Percentiles rank a stretch among this genome's conserved stretches.
These are phyloP conservation scores for Cnidoscolus chayamansa DNA, from an alignment of 441 rosid genomes.

Conservation along the genomic window DNA sequence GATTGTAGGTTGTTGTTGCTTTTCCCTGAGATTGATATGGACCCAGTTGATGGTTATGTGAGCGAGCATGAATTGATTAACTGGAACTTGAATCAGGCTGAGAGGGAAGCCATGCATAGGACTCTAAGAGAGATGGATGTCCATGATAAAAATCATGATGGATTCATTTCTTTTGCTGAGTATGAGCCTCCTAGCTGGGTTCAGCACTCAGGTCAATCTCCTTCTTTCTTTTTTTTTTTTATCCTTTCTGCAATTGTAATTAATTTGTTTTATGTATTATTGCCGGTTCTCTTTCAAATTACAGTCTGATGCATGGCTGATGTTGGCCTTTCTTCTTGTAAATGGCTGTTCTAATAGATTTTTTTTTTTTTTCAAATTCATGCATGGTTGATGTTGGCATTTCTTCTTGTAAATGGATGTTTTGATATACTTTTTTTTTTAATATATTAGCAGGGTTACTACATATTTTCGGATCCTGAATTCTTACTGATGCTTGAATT, in stretches of 20 bases:
- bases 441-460: not conserved
- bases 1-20: constrained; percentile 57
- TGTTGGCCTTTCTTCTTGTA: not conserved
- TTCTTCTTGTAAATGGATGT: no score
- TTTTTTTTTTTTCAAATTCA: no score
- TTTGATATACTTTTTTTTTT: no score
- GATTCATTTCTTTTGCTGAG: constrained; percentile 66
- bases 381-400: not conserved
- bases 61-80: constrained; percentile 73
- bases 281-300: no score
- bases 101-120: constrained; percentile 68
- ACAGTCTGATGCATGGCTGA: not conserved
- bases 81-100: constrained; percentile 73
- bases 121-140: constrained; percentile 78
- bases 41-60: constrained; percentile 70
- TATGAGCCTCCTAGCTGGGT: constrained; percentile 94
- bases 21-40: constrained; percentile 87
- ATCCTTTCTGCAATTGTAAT: not conserved
- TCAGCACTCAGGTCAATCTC: constrained; percentile 49
- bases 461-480: not conserved
- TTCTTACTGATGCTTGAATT: no score
- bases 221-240: not conserved
- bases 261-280: not conserved
- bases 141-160: constrained; percentile 86
- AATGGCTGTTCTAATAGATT: not conserved